Percentiles rank a stretch among this genome's conserved stretches.
Evolutionary conservation across 1,139 yeast species (phyloP).

Genomic region (Suhomyces atakaporum): DNA sequence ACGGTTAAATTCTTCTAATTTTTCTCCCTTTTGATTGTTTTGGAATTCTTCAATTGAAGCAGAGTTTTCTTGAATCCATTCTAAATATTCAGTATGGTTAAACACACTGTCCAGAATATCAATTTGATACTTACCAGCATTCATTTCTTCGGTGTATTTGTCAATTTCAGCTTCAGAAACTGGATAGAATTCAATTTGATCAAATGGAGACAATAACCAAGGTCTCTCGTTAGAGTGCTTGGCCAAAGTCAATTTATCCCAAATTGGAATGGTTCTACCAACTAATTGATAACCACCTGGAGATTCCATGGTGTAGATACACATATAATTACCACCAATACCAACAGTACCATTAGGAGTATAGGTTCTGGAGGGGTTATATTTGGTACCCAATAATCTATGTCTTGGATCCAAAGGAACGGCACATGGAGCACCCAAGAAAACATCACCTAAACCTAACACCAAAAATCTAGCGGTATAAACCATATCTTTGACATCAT

Average conservation of each 20-base stretch:
- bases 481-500: slow-evolving; percentile 77
- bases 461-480: slow-evolving; percentile 90
- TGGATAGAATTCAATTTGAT: slow-evolving; percentile 92
- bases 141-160: slow-evolving; percentile 65
- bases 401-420: slow-evolving; percentile 97
- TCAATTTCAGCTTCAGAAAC: slow-evolving; percentile 84
- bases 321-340: slow-evolving; percentile 97
- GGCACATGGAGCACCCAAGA: slow-evolving; percentile 97
- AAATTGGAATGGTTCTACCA: slow-evolving; percentile 94
- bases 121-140: slow-evolving; percentile 78
- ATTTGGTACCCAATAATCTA: slow-evolving; percentile 86
- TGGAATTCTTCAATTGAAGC: slow-evolving; percentile 73
- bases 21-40: slow-evolving; percentile 71
- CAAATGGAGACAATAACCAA: slow-evolving; percentile 90
- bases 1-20: slow-evolving; percentile 78
- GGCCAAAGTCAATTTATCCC: slow-evolving; percentile 90
- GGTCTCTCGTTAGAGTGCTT: slow-evolving; percentile 66
- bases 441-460: slow-evolving; percentile 94
- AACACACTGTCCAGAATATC: slow-evolving; percentile 76
- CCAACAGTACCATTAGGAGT: slow-evolving; percentile 98
- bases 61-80: slow-evolving; percentile 75
- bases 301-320: slow-evolving; percentile 96
- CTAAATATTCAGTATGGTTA: slow-evolving; percentile 75
- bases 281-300: slow-evolving; percentile 98
- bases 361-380: slow-evolving; percentile 93